A percentile compares a stretch with the other conserved stretches of the same genome.
phyloP scores from a whole-genome alignment of 2,329 filamentous ascomycete species.

The Ophiostoma novo-ulmi region DNA sequence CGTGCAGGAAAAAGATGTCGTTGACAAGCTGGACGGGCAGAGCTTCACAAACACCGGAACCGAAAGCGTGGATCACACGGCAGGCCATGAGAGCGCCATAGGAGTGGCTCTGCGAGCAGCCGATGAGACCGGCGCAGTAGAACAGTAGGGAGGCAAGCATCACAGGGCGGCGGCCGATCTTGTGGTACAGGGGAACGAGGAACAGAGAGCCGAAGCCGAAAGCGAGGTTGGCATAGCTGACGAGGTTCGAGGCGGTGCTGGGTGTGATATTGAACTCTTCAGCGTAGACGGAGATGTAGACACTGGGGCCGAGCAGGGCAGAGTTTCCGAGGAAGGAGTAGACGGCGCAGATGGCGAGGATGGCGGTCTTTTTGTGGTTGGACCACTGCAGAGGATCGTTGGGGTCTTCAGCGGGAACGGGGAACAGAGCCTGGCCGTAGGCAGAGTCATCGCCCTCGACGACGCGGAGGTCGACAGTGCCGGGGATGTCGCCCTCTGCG shows the following conservation, averaged over 20 bases:
- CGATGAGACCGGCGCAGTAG: conserved; percentile 39
- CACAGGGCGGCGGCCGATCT: conserved; percentile 41
- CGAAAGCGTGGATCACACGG: conserved; percentile 39
- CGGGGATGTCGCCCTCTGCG: conserved; percentile 30
- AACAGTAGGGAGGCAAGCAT: conserved; percentile 39
- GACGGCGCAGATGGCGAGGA: conserved; percentile 48
- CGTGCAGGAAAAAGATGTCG: conserved; percentile 45
- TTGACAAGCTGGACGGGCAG: conserved; percentile 44
- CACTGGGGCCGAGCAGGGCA: conserved; percentile 51
- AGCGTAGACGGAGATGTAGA: conserved; percentile 53
- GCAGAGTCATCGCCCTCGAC: conserved; percentile 54
- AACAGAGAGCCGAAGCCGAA: conserved; percentile 55
- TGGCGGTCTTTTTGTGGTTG: conserved; percentile 50
- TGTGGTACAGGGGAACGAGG: conserved; percentile 53
- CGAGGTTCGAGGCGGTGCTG: conserved; percentile 48
- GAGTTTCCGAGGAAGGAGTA: conserved; percentile 58
- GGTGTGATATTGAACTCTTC: conserved; percentile 48
- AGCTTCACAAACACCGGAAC: conserved; percentile 42
- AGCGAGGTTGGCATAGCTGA: conserved; percentile 56
- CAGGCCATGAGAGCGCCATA: conserved; percentile 39
- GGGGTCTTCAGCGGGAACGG: conserved; percentile 56
- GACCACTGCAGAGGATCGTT: conserved; percentile 59
- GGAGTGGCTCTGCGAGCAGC: conserved; percentile 35
- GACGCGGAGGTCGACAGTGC: conserved; percentile 33
- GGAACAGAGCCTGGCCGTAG: conserved; percentile 56